These are phyloP conservation scores for Marchantia paleacea DNA, from an alignment of 225 moss, liverwort and hornwort genomes.

Conservation along the genomic window DNA sequence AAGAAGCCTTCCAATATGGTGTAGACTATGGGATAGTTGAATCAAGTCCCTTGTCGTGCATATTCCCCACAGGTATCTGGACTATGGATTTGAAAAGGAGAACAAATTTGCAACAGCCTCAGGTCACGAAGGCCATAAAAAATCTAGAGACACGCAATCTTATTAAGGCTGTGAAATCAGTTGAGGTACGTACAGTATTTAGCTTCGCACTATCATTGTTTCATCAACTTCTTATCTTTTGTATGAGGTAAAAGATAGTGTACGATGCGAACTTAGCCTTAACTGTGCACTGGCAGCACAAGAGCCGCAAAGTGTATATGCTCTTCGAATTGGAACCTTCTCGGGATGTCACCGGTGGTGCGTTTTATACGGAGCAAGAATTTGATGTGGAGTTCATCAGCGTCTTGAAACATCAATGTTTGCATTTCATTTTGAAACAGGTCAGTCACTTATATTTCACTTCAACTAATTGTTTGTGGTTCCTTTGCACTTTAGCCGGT, in stretches of 20 bases:
- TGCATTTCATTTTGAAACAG: slow-evolving; percentile 83
- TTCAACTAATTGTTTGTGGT: too few relatives aligned
- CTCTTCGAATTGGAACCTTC: slow-evolving; percentile 91
- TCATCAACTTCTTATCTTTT: background rate
- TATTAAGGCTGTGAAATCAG: slow-evolving; percentile 89
- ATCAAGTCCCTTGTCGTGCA: background rate
- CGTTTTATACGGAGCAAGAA: slow-evolving; percentile 94
- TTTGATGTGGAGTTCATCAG: slow-evolving; percentile 95
- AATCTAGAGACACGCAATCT: slow-evolving; percentile 78
- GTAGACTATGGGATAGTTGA: background rate
- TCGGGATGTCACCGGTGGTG: slow-evolving; percentile 91
- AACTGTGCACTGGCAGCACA: slow-evolving; percentile 53
- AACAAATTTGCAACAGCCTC: slow-evolving; percentile 88
- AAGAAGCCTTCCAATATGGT: too few relatives aligned
- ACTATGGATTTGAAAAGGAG: slow-evolving; percentile 79
- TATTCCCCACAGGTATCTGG: slow-evolving; percentile 66
- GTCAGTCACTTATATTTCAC: slow-evolving; percentile 29
- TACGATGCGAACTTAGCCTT: background rate
- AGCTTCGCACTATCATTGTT: background rate
- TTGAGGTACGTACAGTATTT: slow-evolving; percentile 46
- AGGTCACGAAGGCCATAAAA: slow-evolving; percentile 91
- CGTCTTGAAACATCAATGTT: slow-evolving; percentile 90
- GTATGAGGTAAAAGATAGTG: background rate
- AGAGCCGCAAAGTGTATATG: slow-evolving; percentile 96
- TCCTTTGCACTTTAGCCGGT: background rate